Evolutionary conservation across 1,284 basidiomycete species (phyloP), one percentile per base, ranked within the genome.

Genomic region (Cutaneotrichosporon dermatis): DNA sequence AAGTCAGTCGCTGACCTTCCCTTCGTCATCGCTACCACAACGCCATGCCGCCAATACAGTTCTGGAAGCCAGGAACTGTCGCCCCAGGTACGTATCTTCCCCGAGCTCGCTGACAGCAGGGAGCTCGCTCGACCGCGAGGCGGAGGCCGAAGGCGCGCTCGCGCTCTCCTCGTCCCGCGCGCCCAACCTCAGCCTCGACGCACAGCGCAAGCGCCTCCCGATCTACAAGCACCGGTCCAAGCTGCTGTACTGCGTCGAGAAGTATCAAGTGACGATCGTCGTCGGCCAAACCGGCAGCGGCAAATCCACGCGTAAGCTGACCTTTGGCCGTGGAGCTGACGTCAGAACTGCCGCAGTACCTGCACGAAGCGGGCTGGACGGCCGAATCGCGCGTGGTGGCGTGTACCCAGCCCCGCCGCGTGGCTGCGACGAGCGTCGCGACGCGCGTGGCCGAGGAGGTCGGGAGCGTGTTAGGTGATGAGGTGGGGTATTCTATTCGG

Each of bases 271-370:
- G 2, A 82, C 88, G 3, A 91, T 99, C 55, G 86, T 83, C 5
- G 89, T 98, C 25, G 94, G 92, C 10, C 92, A 98, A 73, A 99
- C 95, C 0, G 96, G 95, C 4, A 96, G 90, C 60, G 95, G 96
- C 59, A 99, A 99, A 80, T 96, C 93, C 9, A 98, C 94, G 63
- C 92, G 92, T 94, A 67, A 9, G 43, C 55, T 52, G 33, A 0
- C 6, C 0, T 10, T 68, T n/a, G n/a, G n/a, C n/a, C n/a, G n/a
- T n/a, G n/a, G 15, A 10, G 55, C 63, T 62, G 57, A 65, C 43
- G 2, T 0, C 70, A 92, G 92, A 98, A 76, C 83, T 99, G 55
- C 95, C 96, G 0, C 95, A 97, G 74, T 97, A 90, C 77, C 83
- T 99, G 4, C 81, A 88, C 64, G 91, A 98, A 80, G 85, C 89